These are phyloP conservation scores for Anthracocystis setariae DNA, from an alignment of 1,284 basidiomycete species.

Conservation along the genomic window DNA sequence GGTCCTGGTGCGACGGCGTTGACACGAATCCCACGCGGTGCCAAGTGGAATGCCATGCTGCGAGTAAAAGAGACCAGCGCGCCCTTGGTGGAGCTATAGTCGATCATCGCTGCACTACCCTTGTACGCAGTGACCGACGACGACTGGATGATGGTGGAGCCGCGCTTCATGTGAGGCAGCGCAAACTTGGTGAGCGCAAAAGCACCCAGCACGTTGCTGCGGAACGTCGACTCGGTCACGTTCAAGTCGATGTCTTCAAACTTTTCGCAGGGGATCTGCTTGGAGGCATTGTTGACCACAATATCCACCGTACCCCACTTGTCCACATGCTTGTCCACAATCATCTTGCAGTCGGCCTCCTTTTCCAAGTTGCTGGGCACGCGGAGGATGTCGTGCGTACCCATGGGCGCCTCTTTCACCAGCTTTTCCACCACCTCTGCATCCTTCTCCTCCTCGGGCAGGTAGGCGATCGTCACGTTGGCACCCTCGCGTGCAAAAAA, in stretches of 20 bases:
- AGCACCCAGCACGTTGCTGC: slow-evolving; percentile 52
- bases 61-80: slow-evolving; percentile 72
- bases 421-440: slow-evolving; percentile 47
- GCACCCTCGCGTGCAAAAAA: slow-evolving; percentile 76
- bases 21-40: slow-evolving; percentile 74
- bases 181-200: slow-evolving; percentile 68
- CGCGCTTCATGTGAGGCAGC: slow-evolving; percentile 74
- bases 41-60: slow-evolving; percentile 73
- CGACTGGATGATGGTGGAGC: slow-evolving; percentile 75
- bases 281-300: slow-evolving; percentile 75
- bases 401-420: slow-evolving; percentile 50
- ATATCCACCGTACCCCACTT: slow-evolving; percentile 61
- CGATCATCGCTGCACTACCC: slow-evolving; percentile 69
- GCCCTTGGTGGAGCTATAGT: slow-evolving; percentile 72
- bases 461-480: slow-evolving; percentile 76
- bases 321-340: slow-evolving; percentile 72
- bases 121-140: slow-evolving; percentile 75
- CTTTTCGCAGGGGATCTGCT: slow-evolving; percentile 71
- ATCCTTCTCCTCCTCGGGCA: slow-evolving; percentile 75
- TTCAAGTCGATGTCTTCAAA: slow-evolving; percentile 56
- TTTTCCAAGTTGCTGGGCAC: slow-evolving; percentile 71
- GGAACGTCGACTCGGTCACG: slow-evolving; percentile 50
- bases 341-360: slow-evolving; percentile 67
- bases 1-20: slow-evolving; percentile 73
- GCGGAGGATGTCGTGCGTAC: slow-evolving; percentile 68